phyloP scores from a whole-genome alignment of 176 grass and related monocot genomes.

The Eleusine indica region DNA sequence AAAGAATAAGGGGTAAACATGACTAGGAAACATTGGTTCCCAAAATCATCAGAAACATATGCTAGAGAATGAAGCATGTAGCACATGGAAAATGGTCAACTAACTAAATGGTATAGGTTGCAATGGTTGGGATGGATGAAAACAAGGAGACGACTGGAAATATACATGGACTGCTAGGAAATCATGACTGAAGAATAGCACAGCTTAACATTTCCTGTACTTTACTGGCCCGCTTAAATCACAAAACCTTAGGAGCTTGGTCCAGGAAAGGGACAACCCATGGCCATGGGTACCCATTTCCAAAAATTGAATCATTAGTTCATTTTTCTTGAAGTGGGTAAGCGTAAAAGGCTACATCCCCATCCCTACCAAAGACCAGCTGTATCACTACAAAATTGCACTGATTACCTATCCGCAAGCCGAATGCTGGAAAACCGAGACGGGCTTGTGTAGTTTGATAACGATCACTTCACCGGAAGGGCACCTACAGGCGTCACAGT shows the following conservation, averaged over 20 bases:
- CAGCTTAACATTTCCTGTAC: neutral
- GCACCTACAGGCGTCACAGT: neutral
- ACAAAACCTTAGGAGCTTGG: neutral
- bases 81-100: constrained; percentile 1
- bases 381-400: neutral
- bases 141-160: neutral
- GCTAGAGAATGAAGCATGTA: constrained; percentile 6
- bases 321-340: neutral
- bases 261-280: neutral
- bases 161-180: neutral
- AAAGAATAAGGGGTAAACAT: constrained; percentile 2
- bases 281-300: neutral
- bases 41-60: neutral
- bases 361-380: neutral
- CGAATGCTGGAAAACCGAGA: neutral
- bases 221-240: neutral
- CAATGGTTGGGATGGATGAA: neutral
- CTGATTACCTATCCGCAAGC: neutral
- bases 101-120: constrained; percentile 6
- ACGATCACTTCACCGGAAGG: neutral
- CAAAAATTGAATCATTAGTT: neutral
- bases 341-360: neutral
- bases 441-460: neutral
- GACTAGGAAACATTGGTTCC: constrained; percentile 6
- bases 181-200: neutral